These are phyloP conservation scores for Pelargonium citronellum DNA, from an alignment of 441 rosid genomes.

Conservation along the genomic window DNA sequence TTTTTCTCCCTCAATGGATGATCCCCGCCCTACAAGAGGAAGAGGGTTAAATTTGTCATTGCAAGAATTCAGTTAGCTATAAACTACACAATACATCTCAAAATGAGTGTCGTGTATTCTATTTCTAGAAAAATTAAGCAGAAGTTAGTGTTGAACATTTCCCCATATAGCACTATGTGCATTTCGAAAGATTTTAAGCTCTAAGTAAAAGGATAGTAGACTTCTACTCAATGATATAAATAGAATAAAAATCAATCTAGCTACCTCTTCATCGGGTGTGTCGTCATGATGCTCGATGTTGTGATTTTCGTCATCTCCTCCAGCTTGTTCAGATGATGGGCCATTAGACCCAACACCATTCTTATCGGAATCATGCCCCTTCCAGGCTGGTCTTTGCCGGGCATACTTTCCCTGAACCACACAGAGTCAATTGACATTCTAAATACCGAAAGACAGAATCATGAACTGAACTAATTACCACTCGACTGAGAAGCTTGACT, in stretches of 20 bases:
- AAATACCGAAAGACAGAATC: neutral
- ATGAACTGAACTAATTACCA: conserved; percentile 34
- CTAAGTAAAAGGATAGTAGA: neutral
- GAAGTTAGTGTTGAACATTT: too few relatives aligned
- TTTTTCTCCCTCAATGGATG: conserved; percentile 50
- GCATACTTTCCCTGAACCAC: conserved; percentile 46
- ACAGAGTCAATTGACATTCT: neutral
- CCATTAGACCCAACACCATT: conserved; percentile 24
- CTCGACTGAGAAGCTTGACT: conserved; percentile 64
- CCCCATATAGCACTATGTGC: too few relatives aligned
- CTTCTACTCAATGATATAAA: neutral
- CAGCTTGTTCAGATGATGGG: conserved; percentile 34
- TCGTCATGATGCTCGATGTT: conserved; percentile 50
- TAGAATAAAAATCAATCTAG: neutral
- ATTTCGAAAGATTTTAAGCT: too few relatives aligned
- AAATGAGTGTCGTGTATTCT: too few relatives aligned
- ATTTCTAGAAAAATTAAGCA: too few relatives aligned
- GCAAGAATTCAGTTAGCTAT: neutral
- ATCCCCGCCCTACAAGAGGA: conserved; percentile 41
- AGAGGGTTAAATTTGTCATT: neutral
- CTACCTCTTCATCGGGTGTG: conserved; percentile 59
- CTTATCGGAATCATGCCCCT: conserved; percentile 52
- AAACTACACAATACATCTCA: neutral
- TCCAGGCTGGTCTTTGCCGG: conserved; percentile 56
- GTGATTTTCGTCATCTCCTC: conserved; percentile 45